Conservation (phyloP, 1,139 yeast species). For the Hemisphaericaspora xylanilytica region DNA sequence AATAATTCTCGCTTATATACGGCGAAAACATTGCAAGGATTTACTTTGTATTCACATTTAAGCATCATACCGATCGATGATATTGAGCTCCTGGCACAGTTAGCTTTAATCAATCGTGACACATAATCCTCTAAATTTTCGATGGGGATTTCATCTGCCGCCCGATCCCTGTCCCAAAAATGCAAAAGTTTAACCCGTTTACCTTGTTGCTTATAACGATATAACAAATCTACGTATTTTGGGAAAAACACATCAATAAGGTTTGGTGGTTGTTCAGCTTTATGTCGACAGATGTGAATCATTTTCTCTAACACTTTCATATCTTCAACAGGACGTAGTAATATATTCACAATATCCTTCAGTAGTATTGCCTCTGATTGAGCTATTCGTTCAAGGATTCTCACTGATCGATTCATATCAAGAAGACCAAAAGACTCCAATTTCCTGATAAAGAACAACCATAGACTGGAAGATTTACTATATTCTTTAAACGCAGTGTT, state of each 20-base stretch:
- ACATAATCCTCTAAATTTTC: constrained; percentile 22
- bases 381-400: constrained; percentile 27
- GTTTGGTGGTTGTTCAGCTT: neutral
- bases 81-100: constrained; percentile 23
- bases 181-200: constrained; percentile 11
- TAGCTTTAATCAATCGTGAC: constrained; percentile 20
- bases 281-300: constrained; percentile 1
- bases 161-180: constrained; percentile 20
- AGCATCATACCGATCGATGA: constrained; percentile 36
- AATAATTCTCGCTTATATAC: constrained; percentile 30
- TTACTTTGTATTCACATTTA: constrained; percentile 43
- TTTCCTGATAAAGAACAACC: constrained; percentile 38
- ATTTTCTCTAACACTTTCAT: constrained; percentile 10
- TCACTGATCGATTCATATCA: constrained; percentile 27
- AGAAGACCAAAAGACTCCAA: constrained; percentile 34
- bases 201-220: constrained; percentile 7
- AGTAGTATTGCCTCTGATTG: constrained; percentile 26
- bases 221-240: constrained; percentile 29
- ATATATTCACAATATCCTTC: constrained; percentile 28
- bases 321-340: constrained; percentile 27
- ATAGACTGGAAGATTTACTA: constrained; percentile 27
- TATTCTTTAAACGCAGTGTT: constrained; percentile 25
- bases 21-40: constrained; percentile 35
- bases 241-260: constrained; percentile 18
- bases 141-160: constrained; percentile 8